These are phyloP conservation scores for Epichloe bromicola DNA, from an alignment of 2,329 filamentous ascomycete species.

Conservation along the genomic window DNA sequence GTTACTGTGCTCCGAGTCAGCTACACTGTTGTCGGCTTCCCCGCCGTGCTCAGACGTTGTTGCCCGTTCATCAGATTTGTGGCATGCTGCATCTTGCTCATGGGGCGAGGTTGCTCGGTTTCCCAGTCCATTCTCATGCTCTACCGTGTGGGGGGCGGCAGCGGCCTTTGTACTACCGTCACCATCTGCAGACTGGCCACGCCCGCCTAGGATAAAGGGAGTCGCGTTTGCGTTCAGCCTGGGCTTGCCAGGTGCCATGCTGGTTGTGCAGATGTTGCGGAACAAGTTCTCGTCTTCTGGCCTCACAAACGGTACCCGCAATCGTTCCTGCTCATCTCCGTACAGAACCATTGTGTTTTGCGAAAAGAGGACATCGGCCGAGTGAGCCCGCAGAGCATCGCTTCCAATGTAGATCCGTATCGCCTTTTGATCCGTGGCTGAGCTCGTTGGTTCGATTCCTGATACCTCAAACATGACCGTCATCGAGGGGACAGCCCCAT, in stretches of 20 bases:
- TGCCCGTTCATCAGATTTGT: slow-evolving; percentile 21
- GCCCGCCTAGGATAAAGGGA: slow-evolving; percentile 27
- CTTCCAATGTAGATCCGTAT: slow-evolving; percentile 86
- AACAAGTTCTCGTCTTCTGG: slow-evolving; percentile 78
- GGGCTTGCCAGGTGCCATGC: slow-evolving; percentile 38
- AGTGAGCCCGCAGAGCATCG: slow-evolving; percentile 73
- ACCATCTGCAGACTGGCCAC: slow-evolving; percentile 14
- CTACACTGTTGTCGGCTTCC: slow-evolving; percentile 27
- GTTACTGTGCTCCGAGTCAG: slow-evolving; percentile 11
- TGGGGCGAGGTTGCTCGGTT: slow-evolving; percentile 22
- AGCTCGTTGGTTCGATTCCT: slow-evolving; percentile 34
- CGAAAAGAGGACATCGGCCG: slow-evolving; percentile 83
- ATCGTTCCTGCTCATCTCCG: slow-evolving; percentile 72
- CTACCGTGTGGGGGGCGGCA: slow-evolving; percentile 5
- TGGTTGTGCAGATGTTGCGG: slow-evolving; percentile 58
- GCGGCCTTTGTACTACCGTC: not conserved
- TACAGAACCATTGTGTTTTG: slow-evolving; percentile 81
- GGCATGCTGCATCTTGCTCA: slow-evolving; percentile 20
- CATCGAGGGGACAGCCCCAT: slow-evolving; percentile 59
- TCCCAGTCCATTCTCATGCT: slow-evolving; percentile 13
- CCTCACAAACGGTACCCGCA: slow-evolving; percentile 82
- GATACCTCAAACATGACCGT: slow-evolving; percentile 66
- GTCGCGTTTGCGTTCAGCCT: slow-evolving; percentile 43
- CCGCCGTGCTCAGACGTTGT: slow-evolving; percentile 30
- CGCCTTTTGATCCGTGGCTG: slow-evolving; percentile 32